Evolutionary conservation across 257 asterid species (phyloP), one percentile per base, ranked within the genome.

Genomic region (Mentha longifolia): DNA sequence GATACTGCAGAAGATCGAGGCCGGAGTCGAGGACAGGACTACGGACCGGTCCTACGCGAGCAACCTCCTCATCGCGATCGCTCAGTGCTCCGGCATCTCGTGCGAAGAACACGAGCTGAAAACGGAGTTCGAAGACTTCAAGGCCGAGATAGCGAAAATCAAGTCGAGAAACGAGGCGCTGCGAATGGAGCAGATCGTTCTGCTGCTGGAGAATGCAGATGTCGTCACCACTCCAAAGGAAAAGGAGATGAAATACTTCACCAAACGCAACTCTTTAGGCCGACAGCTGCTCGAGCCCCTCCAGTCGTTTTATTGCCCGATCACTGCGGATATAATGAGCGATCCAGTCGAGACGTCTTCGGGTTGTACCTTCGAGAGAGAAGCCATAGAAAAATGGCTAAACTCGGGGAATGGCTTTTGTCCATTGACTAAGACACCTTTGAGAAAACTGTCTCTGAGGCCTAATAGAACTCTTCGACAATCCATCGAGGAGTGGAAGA

Each of bases 401-500:
- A 67, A 59, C 30, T 74, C 67, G 14, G 84, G 82, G 61, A 78
- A 81, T 19, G 39, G 61, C 41, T 16, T 73, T 17, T 84, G 88
- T 61, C 88, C 86, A 6, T 28, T 81, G 70, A 84, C 88, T 10
- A 78, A 73, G 61, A 73, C 68, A n/a, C 74, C 79, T 39, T 64
- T 84, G 79, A 61, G 50, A 54, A 52, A 8, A 64, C 58, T 65
- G 37, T 65, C 77, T 17, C 63, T 84, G 15, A 59, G 86, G 17
- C 82, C 88, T 4, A 81, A 84, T 70, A 74, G 67, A 68, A 81
- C 79, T 3, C 82, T 84, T 16, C 74, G 79, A 19, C 82, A 84
- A 14, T 81, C 88, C 22, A 84, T 84, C 22, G 79, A 81, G 15
- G 88, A 84, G 81, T 84, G 88, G 88, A 81, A 35, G 70, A 75